phyloP scores from a whole-genome alignment of 75 land plant species.

The Adiantum capillusveneris region DNA sequence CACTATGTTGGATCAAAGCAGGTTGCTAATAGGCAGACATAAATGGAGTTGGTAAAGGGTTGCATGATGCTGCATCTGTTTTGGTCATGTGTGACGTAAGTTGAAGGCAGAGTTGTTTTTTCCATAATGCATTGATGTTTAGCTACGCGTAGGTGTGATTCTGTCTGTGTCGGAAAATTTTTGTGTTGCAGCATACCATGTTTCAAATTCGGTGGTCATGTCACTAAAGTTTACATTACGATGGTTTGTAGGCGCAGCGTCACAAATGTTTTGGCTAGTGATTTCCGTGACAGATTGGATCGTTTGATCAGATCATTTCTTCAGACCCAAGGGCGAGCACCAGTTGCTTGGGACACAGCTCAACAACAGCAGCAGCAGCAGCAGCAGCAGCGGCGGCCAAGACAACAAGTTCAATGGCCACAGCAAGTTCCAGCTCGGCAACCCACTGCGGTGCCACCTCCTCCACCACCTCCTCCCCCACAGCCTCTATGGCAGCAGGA shows the following conservation, averaged over 20 bases:
- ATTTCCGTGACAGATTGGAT: slow-evolving; percentile 87
- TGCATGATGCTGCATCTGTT: no score
- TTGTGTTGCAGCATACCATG: no score
- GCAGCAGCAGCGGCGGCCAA: slow-evolving; percentile 28
- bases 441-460: slow-evolving; percentile 38
- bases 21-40: no score
- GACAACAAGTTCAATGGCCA: slow-evolving; percentile 21
- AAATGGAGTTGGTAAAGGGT: no score
- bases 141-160: no score
- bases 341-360: slow-evolving; percentile 59
- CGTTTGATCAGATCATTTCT: slow-evolving; percentile 83
- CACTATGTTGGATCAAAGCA: no score
- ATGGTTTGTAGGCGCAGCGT: slow-evolving; percentile 82
- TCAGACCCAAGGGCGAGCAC: slow-evolving; percentile 62
- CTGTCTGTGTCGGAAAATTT: no score
- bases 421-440: slow-evolving; percentile 30
- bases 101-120: no score
- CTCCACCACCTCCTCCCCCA: slow-evolving; percentile 81
- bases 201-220: no score
- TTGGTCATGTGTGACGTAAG: no score
- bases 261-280: slow-evolving; percentile 88
- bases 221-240: no score
- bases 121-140: no score
- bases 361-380: slow-evolving; percentile 36
- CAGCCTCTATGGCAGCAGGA: slow-evolving; percentile 79